These are phyloP conservation scores for Leucosporidium scottii DNA, from an alignment of 768 basidiomycete genomes.

Conservation along the genomic window DNA sequence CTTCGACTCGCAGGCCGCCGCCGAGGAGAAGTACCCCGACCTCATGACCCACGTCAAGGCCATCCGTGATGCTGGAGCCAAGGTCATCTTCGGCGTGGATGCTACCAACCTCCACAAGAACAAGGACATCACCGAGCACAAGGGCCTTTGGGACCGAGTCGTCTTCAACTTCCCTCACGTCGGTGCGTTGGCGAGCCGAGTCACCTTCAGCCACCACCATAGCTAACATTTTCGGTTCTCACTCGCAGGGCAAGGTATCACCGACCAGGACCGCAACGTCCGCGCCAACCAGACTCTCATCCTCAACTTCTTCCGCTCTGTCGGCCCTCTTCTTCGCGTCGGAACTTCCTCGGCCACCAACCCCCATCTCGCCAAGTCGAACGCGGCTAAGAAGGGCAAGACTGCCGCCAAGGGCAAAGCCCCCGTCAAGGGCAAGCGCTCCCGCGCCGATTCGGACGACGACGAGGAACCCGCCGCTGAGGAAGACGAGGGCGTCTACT, in stretches of 20 bases:
- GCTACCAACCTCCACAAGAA: slow-evolving; percentile 66
- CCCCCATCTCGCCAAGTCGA: not conserved
- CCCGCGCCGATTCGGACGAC: slow-evolving; percentile 38
- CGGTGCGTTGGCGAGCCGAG: slow-evolving; percentile 50
- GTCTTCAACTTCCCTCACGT: slow-evolving; percentile 97
- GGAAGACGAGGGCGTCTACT: slow-evolving; percentile 22
- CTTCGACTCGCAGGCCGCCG: slow-evolving; percentile 69
- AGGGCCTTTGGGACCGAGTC: slow-evolving; percentile 60
- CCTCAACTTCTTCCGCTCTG: slow-evolving; percentile 72
- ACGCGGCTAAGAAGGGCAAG: slow-evolving; percentile 5
- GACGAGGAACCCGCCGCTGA: slow-evolving; percentile 43
- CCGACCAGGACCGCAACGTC: slow-evolving; percentile 89
- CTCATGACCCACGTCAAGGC: slow-evolving; percentile 54
- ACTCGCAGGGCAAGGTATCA: slow-evolving; percentile 57
- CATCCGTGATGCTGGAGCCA: slow-evolving; percentile 56
- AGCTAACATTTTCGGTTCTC: not conserved
- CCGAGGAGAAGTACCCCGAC: slow-evolving; percentile 71
- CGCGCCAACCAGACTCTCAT: slow-evolving; percentile 77
- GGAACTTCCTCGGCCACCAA: slow-evolving; percentile 43
- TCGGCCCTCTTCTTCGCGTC: slow-evolving; percentile 52
- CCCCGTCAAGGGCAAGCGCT: not conserved
- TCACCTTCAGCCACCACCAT: not conserved
- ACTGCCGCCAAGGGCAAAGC: not conserved
- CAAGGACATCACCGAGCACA: slow-evolving; percentile 51
- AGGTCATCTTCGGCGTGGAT: slow-evolving; percentile 74